A percentile compares a stretch with the other conserved stretches of the same genome.
Evolutionary conservation across 306 rosid genomes (phyloP).

Genomic region (Castanopsis chinensis): DNA sequence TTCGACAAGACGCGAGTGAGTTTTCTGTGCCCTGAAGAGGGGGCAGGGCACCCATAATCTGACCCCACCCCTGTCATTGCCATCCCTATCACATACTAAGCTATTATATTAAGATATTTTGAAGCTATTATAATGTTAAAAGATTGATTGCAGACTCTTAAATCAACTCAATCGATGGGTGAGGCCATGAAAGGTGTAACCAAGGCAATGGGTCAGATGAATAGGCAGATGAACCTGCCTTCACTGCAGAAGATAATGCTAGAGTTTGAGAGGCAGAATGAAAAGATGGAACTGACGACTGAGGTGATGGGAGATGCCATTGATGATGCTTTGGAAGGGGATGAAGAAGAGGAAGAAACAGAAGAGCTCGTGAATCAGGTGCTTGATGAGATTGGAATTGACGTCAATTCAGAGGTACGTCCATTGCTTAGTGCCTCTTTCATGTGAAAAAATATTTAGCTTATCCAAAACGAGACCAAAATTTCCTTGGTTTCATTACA

Average conservation of each 20-base stretch:
- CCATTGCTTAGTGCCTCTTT: background rate
- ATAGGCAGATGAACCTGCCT: conserved; percentile 69
- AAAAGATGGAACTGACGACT: conserved; percentile 57
- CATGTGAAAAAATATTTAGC: background rate
- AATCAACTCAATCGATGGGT: conserved; percentile 78
- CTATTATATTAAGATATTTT: background rate
- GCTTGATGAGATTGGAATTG: conserved; percentile 68
- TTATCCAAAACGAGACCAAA: background rate
- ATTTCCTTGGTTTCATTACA: background rate
- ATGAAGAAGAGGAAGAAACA: conserved; percentile 67
- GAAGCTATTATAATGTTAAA: background rate
- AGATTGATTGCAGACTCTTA: conserved; percentile 42
- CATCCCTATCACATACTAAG: background rate
- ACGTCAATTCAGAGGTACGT: conserved; percentile 65
- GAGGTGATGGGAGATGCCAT: conserved; percentile 74
- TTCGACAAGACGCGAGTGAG: too few species aligned
- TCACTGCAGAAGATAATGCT: conserved; percentile 66
- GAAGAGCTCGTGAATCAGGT: conserved; percentile 67
- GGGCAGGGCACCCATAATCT: too few species aligned
- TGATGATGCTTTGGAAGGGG: conserved; percentile 72
- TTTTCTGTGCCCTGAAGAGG: too few species aligned
- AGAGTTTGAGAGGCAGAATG: conserved; percentile 72
- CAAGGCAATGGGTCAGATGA: conserved; percentile 74
- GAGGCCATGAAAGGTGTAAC: conserved; percentile 79
- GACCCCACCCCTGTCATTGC: too few species aligned